Base-by-base conservation (phyloP, 139 green algal genomes). In the Cymbomonas tetramitiformis region DNA sequence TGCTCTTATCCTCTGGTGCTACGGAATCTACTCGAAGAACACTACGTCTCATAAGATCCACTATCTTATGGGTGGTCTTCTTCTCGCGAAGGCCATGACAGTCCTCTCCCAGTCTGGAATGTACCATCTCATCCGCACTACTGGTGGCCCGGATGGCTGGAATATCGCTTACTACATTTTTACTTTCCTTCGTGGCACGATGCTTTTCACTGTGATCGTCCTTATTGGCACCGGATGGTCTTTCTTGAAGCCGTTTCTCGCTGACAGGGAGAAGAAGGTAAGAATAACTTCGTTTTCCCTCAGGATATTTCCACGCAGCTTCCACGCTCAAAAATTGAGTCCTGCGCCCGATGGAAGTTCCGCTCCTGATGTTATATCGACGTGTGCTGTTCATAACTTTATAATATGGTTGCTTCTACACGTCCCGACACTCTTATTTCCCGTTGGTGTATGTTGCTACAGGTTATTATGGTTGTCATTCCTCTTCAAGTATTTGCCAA, bases 101-200 rank as follows among this genome's bases (percentile, higher is more conserved):
- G 61, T 94, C 33, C 66, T 96, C 26, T 76, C 70, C 34, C 61
- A 76, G 53, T 56, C 62, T 1, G 58, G 51, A 26, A 62, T 70
- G 49, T 84, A 83, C 64, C 77, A 86, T 58, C 74, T 83, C 38
- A 84, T 95, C 56, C 73, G 82, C 43, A 58, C 62, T 3, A 80
- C 73, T 2, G 83, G 90, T 41, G 49, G 71, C 36, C 71, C 87
- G 0, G 71, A 94, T 34, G 89, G 87, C 51, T 96, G 90, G 90
- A 95, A 95, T 65, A 78, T 94, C 25, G 87, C 81, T n/a, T 97
- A 82, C 63, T 96, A 97, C 73, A 68, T 95, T 48, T 93, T 95
- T 76, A 94, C 80, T 28, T 90, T 87, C 61, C 77, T 86, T 52
- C 72, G 86, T 6, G 81, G 83, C 30, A 51, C 95, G 19, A 81